Evolutionary conservation across 768 basidiomycete genomes (phyloP).

Genomic region (Tricholomella constricta): DNA sequence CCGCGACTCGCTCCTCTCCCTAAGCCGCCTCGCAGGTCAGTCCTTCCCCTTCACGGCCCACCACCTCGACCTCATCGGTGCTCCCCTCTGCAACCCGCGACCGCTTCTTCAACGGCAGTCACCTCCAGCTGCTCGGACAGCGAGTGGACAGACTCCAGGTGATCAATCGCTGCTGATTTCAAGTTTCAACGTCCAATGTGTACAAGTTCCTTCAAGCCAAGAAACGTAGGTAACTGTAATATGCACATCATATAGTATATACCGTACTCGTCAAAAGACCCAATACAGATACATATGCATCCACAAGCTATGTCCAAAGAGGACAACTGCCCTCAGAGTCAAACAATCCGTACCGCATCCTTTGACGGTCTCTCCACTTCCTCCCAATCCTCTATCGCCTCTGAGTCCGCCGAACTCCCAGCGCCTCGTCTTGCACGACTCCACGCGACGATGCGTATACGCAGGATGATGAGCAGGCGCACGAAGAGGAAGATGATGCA

Average conservation of each 20-base stretch:
- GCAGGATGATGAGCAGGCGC: slow-evolving; percentile 40
- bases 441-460: slow-evolving; percentile 31
- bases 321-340: background rate
- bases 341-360: background rate
- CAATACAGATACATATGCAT: background rate
- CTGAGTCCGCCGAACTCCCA: slow-evolving; percentile 5
- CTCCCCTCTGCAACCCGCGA: no score
- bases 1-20: no score
- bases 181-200: background rate
- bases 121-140: no score
- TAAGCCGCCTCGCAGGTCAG: no score
- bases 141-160: no score
- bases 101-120: no score
- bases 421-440: slow-evolving; percentile 13
- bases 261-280: background rate
- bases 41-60: no score
- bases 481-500: slow-evolving; percentile 53
- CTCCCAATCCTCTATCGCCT: slow-evolving; percentile 48
- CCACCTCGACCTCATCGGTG: no score
- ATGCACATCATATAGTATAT: background rate
- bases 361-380: slow-evolving; percentile 31
- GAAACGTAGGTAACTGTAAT: background rate
- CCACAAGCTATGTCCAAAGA: background rate
- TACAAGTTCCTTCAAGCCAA: no score
- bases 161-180: no score